phyloP scores from a whole-genome alignment of 495 filamentous ascomycete species.

The Lasiosphaeria ovina region DNA sequence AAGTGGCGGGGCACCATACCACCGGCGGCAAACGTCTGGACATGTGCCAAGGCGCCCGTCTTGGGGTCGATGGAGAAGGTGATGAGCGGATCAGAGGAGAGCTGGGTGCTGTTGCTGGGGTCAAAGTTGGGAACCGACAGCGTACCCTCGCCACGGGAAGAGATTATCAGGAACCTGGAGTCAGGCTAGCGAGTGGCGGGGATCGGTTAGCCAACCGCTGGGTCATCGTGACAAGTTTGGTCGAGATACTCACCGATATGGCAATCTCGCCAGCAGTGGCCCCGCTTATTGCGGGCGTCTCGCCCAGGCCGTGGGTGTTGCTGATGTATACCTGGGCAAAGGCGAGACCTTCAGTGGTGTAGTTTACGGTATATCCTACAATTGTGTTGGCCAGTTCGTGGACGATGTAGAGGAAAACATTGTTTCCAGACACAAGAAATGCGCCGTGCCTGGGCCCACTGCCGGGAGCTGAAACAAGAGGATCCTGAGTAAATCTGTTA shows the following conservation, averaged over 20 bases:
- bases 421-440: conserved; percentile 52
- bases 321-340: conserved; percentile 45
- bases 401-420: conserved; percentile 59
- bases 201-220: background rate
- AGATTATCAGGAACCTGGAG: conserved; percentile 58
- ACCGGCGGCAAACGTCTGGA: conserved; percentile 53
- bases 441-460: conserved; percentile 67
- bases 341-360: conserved; percentile 43
- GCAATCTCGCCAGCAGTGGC: conserved; percentile 58
- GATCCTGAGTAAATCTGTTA: conserved; percentile 8
- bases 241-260: conserved; percentile 50
- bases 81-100: conserved; percentile 47
- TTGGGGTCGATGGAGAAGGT: conserved; percentile 44
- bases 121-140: conserved; percentile 49
- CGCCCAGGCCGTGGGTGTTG: conserved; percentile 45
- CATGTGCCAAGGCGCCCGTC: conserved; percentile 50
- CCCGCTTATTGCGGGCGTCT: conserved; percentile 28
- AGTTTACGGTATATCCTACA: conserved; percentile 57
- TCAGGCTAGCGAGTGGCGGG: conserved; percentile 45
- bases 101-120: conserved; percentile 38
- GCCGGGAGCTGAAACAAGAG: conserved; percentile 42
- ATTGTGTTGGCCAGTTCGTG: conserved; percentile 62
- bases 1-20: conserved; percentile 64
- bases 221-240: background rate
- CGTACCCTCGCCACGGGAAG: conserved; percentile 58